These are phyloP conservation scores for Trypanosoma caninum DNA, from an alignment of 208 protist genomes.

Conservation along the genomic window DNA sequence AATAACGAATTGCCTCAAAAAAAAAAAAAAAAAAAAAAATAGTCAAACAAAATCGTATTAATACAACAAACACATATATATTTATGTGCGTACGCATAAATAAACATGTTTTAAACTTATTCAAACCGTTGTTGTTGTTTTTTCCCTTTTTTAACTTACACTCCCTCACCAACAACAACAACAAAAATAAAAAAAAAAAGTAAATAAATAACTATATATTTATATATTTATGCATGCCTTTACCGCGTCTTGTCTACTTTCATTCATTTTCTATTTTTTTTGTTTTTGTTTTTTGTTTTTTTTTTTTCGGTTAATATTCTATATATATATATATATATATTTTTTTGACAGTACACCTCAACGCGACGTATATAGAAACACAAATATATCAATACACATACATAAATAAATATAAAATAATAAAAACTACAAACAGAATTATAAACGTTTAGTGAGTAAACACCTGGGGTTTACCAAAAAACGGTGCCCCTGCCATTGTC, in stretches of 20 bases:
- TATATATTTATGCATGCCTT: not conserved
- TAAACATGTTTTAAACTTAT: not conserved
- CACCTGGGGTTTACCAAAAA: conserved; percentile 56
- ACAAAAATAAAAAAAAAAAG: no score
- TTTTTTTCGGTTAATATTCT: not conserved
- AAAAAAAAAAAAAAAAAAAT: no score
- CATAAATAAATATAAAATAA: not conserved
- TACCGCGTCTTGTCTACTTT: not conserved
- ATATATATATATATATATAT: not conserved
- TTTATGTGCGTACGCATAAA: not conserved
- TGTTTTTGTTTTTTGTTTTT: conserved; percentile 8
- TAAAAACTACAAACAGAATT: not conserved
- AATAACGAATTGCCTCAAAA: no score
- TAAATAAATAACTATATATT: not conserved
- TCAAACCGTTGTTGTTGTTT: no score
- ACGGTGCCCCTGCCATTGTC: conserved; percentile 74
- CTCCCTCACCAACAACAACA: no score
- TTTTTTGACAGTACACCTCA: no score
- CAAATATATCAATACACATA: not conserved
- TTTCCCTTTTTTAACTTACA: no score
- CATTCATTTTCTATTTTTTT: conserved; percentile 2
- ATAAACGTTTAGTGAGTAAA: conserved; percentile 52
- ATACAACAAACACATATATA: not conserved
- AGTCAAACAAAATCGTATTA: no score
- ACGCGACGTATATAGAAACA: not conserved